These are phyloP conservation scores for Pseudogymnoascus sp. DNA, from an alignment of 2,329 filamentous ascomycete genomes.

Conservation along the genomic window DNA sequence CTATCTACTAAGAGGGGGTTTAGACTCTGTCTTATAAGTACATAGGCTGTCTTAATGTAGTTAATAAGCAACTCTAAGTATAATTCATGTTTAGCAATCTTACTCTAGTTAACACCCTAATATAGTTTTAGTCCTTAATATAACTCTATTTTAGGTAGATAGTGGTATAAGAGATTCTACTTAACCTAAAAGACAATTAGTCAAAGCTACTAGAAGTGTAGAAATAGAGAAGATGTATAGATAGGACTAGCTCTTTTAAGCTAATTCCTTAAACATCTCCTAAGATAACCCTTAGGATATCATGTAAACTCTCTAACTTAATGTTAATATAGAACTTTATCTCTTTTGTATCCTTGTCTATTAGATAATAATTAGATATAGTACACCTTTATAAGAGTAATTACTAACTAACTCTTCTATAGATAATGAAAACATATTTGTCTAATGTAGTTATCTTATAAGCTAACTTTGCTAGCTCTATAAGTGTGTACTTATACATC, in stretches of 20 bases:
- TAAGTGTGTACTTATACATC: slow-evolving; percentile 4
- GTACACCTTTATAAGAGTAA: neutral
- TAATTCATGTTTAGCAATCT: slow-evolving; percentile 17
- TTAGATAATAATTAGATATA: neutral
- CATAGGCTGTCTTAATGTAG: slow-evolving; percentile 7
- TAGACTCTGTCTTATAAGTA: neutral
- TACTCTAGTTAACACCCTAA: neutral
- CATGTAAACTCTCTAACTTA: slow-evolving; percentile 9
- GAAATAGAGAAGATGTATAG: neutral
- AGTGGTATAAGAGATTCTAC: slow-evolving; percentile 15
- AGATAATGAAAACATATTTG: slow-evolving; percentile 17
- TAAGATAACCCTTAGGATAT: slow-evolving; percentile 11
- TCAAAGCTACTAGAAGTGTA: neutral
- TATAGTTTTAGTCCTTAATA: neutral
- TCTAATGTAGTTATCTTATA: slow-evolving; percentile 9
- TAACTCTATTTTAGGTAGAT: slow-evolving; percentile 13
- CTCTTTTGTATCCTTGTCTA: slow-evolving; percentile 9
- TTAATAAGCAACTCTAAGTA: neutral
- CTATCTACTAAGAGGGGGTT: neutral
- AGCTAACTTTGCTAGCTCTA: slow-evolving; percentile 3
- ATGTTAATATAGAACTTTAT: neutral
- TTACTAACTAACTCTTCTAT: slow-evolving; percentile 11
- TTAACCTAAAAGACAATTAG: slow-evolving; percentile 14
- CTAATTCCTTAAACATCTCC: slow-evolving; percentile 10
- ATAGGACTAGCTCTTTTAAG: slow-evolving; percentile 5